phyloP scores from a whole-genome alignment of 2,329 filamentous ascomycete genomes.

The Emergomyces orientalis region DNA sequence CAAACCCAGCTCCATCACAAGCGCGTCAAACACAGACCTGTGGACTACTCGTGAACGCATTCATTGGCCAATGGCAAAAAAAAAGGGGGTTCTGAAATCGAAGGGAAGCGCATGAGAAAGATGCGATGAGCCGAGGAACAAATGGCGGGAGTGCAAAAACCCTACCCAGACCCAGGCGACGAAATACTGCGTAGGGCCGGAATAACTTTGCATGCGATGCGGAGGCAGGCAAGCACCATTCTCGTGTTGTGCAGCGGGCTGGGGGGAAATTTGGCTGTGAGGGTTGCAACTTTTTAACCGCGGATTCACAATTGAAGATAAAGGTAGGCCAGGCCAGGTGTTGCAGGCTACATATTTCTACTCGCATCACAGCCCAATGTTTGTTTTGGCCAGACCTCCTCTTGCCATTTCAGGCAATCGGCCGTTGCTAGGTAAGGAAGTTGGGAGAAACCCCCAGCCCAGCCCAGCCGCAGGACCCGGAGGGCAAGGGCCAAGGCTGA shows the following conservation, averaged over 20 bases:
- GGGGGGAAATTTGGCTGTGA: not conserved
- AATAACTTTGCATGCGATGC: constrained; percentile 4
- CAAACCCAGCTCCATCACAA: constrained; percentile 4
- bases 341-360: not conserved
- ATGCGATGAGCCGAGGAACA: constrained; percentile 9
- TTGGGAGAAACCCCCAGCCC: not conserved
- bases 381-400: not conserved
- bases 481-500: no score
- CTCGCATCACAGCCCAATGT: not conserved
- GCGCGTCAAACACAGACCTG: not conserved
- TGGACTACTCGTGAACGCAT: not conserved
- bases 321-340: not conserved
- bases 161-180: not conserved
- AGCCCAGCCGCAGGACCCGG: no score
- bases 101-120: constrained; percentile 5
- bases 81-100: not conserved
- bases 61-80: constrained; percentile 10
- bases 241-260: not conserved
- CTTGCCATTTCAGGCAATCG: not conserved
- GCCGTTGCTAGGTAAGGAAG: not conserved
- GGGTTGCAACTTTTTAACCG: no score
- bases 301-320: not conserved
- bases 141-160: not conserved
- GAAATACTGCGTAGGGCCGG: not conserved
- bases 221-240: not conserved